phyloP scores from a whole-genome alignment of 2,329 filamentous ascomycete species.

The Colletotrichum orbiculare region DNA sequence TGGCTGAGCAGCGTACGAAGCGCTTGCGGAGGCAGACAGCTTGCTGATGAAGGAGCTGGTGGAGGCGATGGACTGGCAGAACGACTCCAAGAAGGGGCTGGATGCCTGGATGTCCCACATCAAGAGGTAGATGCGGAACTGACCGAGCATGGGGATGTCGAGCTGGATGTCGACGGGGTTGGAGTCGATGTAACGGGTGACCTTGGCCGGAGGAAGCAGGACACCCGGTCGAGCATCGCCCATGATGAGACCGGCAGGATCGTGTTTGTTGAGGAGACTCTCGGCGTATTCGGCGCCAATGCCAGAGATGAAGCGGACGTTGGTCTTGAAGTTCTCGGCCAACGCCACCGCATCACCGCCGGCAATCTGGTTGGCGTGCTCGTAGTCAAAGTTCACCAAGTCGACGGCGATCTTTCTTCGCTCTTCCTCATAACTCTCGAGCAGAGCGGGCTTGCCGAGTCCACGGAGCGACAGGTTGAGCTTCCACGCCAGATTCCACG shows the following conservation, averaged over 20 bases:
- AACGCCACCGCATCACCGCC: slow-evolving; percentile 72
- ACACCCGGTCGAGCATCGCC: slow-evolving; percentile 65
- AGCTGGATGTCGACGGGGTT: slow-evolving; percentile 83
- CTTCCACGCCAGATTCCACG: slow-evolving; percentile 69
- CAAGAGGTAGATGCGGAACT: slow-evolving; percentile 81
- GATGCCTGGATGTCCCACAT: slow-evolving; percentile 69
- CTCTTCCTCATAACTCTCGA: slow-evolving; percentile 72
- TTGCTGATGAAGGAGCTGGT: slow-evolving; percentile 67
- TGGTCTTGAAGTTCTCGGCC: slow-evolving; percentile 75
- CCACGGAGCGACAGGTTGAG: slow-evolving; percentile 65
- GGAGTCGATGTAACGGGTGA: slow-evolving; percentile 79
- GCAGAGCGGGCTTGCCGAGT: slow-evolving; percentile 63
- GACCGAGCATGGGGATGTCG: slow-evolving; percentile 80
- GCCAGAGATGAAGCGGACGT: slow-evolving; percentile 79
- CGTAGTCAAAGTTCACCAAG: slow-evolving; percentile 68
- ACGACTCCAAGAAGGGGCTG: slow-evolving; percentile 66
- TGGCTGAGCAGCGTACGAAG: slow-evolving; percentile 71
- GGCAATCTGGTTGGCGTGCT: slow-evolving; percentile 68
- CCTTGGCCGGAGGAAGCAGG: slow-evolving; percentile 74
- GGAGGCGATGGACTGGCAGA: slow-evolving; percentile 66
- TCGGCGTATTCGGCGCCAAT: slow-evolving; percentile 71
- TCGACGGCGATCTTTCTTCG: slow-evolving; percentile 70
- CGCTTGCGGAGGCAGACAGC: slow-evolving; percentile 67
- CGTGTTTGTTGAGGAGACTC: slow-evolving; percentile 61
- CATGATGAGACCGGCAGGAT: slow-evolving; percentile 52